phyloP scores from a whole-genome alignment of 1,139 yeast genomes.

The Suhomyces bribrorum region DNA sequence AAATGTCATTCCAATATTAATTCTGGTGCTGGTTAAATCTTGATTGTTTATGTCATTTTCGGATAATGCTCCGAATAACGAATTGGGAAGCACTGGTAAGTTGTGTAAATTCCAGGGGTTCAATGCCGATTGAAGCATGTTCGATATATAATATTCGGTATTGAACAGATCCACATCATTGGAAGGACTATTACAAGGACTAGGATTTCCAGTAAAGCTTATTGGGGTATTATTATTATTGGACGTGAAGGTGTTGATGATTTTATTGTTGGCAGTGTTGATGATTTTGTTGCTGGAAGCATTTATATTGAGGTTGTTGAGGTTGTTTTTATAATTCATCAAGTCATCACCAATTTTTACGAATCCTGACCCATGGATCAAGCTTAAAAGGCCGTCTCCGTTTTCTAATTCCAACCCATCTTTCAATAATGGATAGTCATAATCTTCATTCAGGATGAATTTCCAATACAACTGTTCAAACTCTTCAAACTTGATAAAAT shows the following conservation, averaged over 20 bases:
- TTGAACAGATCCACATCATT: conserved; percentile 24
- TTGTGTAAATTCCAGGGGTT: conserved; percentile 75
- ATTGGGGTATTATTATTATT: not conserved
- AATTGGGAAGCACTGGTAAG: conserved; percentile 57
- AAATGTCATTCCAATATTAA: conserved; percentile 61
- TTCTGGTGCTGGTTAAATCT: conserved; percentile 31
- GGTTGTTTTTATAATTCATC: conserved; percentile 22
- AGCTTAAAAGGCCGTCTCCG: conserved; percentile 28
- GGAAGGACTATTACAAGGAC: conserved; percentile 1
- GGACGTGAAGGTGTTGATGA: conserved; percentile 5
- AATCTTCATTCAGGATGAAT: conserved; percentile 32
- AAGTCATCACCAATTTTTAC: conserved; percentile 30
- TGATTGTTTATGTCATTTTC: conserved; percentile 46
- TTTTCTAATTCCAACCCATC: conserved; percentile 35
- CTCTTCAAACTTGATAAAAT: conserved; percentile 25
- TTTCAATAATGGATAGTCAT: conserved; percentile 10
- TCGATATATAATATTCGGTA: conserved; percentile 23
- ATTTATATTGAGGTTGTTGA: conserved; percentile 18
- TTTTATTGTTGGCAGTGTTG: conserved; percentile 14
- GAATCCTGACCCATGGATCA: conserved; percentile 29
- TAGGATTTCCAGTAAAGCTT: not conserved
- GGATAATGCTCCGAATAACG: conserved; percentile 44
- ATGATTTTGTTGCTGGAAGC: conserved; percentile 14
- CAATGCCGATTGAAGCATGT: conserved; percentile 27
- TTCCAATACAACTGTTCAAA: conserved; percentile 52